These are phyloP conservation scores for Imleria badia DNA, from an alignment of 768 basidiomycete genomes.

Conservation along the genomic window DNA sequence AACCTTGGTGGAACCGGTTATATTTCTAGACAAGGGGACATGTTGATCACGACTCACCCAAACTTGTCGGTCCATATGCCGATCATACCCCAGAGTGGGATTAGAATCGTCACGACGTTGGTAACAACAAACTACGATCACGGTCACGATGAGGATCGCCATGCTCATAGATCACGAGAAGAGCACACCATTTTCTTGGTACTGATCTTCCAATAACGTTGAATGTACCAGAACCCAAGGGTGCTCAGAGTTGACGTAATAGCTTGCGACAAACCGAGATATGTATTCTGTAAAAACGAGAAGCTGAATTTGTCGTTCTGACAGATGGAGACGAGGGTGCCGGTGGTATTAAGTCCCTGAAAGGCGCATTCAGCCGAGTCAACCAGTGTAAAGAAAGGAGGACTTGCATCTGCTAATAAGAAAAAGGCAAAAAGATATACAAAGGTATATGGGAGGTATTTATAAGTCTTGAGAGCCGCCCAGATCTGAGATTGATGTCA, in stretches of 20 bases:
- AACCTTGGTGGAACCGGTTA: constrained; percentile 42
- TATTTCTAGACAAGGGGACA: background rate
- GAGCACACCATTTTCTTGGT: constrained; percentile 75
- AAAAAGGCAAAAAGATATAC: constrained; percentile 76
- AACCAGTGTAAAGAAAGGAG: background rate
- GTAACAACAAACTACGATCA: constrained; percentile 79
- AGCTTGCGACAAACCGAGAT: constrained; percentile 73
- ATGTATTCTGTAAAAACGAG: constrained; percentile 80
- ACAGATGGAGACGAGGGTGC: constrained; percentile 70
- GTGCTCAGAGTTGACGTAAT: constrained; percentile 72
- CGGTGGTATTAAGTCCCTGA: constrained; percentile 80
- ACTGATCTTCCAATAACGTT: constrained; percentile 71
- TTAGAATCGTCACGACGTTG: constrained; percentile 72
- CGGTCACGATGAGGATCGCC: background rate
- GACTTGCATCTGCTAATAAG: constrained; percentile 68
- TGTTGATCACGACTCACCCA: constrained; percentile 48
- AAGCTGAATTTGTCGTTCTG: constrained; percentile 82
- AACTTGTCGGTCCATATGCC: constrained; percentile 78
- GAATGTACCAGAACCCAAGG: constrained; percentile 82
- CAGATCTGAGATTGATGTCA: constrained; percentile 55
- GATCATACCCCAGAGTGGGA: constrained; percentile 85
- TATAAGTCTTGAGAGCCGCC: constrained; percentile 72
- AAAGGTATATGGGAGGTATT: constrained; percentile 78
- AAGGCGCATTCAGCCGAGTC: background rate
- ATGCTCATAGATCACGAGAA: background rate